Percentiles rank a stretch among this genome's conserved stretches.
Conservation (phyloP, 805 yeast species). For the Candida maris region DNA sequence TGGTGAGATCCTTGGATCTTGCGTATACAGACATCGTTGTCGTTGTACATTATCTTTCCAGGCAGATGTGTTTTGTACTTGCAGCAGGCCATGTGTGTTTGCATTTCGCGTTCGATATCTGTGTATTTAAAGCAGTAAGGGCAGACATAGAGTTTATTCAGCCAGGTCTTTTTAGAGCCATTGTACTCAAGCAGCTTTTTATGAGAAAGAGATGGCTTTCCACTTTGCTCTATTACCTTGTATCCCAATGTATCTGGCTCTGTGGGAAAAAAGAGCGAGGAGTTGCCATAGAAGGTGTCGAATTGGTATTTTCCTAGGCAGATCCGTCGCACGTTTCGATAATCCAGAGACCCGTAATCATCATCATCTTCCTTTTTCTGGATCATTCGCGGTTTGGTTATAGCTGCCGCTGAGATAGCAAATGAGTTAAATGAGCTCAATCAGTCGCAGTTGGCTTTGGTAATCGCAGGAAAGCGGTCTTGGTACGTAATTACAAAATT, state of each 20-base stretch:
- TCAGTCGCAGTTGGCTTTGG: too few species aligned
- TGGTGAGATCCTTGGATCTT: slow-evolving; percentile 65
- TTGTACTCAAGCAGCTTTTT: slow-evolving; percentile 15
- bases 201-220: slow-evolving; percentile 17
- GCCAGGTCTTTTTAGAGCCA: slow-evolving; percentile 41
- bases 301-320: slow-evolving; percentile 65
- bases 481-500: too few species aligned
- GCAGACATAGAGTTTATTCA: slow-evolving; percentile 66
- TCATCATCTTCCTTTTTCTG: slow-evolving; percentile 28
- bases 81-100: slow-evolving; percentile 49
- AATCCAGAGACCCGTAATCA: slow-evolving; percentile 58
- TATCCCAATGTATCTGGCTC: slow-evolving; percentile 46
- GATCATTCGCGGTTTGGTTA: too few species aligned
- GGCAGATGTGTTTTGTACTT: slow-evolving; percentile 38
- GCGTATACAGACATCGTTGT: slow-evolving; percentile 52
- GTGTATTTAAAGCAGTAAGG: slow-evolving; percentile 83
- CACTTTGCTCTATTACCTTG: slow-evolving; percentile 27
- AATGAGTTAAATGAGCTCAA: slow-evolving; percentile 1
- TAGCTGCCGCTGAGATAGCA: too few species aligned
- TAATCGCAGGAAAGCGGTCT: too few species aligned
- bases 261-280: slow-evolving; percentile 60
- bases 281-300: slow-evolving; percentile 85
- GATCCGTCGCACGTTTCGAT: slow-evolving; percentile 62
- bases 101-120: slow-evolving; percentile 40
- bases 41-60: slow-evolving; percentile 69